A percentile compares a stretch with the other conserved stretches of the same genome.
Conservation (phyloP, 495 filamentous ascomycete species). For the Aspergillus hancockii region DNA sequence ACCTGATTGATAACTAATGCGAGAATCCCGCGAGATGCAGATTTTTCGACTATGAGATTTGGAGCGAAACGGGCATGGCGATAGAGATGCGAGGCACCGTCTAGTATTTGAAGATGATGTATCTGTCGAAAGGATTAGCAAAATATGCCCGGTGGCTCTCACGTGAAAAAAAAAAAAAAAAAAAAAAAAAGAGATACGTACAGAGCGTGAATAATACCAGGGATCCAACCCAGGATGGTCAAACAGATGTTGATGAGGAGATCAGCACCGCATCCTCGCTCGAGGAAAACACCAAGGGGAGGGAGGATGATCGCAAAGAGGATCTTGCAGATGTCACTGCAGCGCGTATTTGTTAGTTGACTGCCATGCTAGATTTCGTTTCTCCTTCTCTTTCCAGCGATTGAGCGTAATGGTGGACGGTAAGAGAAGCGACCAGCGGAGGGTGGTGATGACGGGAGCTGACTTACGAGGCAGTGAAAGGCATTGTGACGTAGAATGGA, state of each 20-base stretch:
- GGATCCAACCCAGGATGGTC: conserved; percentile 80
- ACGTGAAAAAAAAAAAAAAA: conserved; percentile 5
- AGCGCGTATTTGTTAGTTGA: conserved; percentile 5
- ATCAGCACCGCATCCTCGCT: conserved; percentile 80
- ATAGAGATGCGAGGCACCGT: conserved; percentile 4
- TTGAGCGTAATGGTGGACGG: neutral
- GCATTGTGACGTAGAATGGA: conserved; percentile 44
- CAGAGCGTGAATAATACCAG: conserved; percentile 74
- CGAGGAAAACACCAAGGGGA: conserved; percentile 88
- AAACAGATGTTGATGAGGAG: conserved; percentile 85
- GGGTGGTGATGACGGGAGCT: neutral
- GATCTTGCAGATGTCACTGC: conserved; percentile 89
- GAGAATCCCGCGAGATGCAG: conserved; percentile 4
- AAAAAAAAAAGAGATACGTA: conserved; percentile 37
- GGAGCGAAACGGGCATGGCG: conserved; percentile 10
- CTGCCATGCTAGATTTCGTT: neutral
- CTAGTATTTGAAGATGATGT: conserved; percentile 61
- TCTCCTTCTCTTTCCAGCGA: neutral
- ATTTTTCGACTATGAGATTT: conserved; percentile 1
- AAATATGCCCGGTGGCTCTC: conserved; percentile 8
- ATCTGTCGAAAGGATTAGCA: conserved; percentile 33
- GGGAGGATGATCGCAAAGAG: conserved; percentile 84
- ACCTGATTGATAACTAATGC: conserved; percentile 7
- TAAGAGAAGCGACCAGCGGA: neutral
- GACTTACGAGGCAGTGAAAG: conserved; percentile 66